Evolutionary conservation across 352 stramenopile genomes (phyloP).

Genomic region (Aphanomyces invadans): DNA sequence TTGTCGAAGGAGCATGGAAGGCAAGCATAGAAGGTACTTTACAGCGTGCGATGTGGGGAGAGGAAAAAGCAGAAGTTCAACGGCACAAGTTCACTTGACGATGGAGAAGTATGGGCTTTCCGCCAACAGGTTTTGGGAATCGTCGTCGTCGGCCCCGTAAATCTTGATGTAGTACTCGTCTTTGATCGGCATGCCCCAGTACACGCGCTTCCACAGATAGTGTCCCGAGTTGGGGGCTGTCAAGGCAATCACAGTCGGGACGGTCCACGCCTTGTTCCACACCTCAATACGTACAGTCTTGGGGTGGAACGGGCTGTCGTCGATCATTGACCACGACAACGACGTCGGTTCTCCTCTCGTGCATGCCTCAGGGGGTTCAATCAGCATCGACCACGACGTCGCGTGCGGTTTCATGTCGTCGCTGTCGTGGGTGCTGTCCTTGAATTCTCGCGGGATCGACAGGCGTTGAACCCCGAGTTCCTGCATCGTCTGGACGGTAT

Average conservation of each 20-base stretch:
- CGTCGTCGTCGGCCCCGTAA: conserved; percentile 66
- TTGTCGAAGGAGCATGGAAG: no score
- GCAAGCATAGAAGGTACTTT: no score
- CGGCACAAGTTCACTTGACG: conserved; percentile 5
- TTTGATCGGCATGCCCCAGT: conserved; percentile 80
- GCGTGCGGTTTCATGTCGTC: neutral
- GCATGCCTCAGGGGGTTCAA: conserved; percentile 7
- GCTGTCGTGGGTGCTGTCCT: neutral
- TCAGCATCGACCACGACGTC: neutral
- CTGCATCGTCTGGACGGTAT: conserved; percentile 6
- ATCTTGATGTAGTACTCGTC: conserved; percentile 85
- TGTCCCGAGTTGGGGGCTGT: conserved; percentile 58
- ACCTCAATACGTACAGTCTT: conserved; percentile 69
- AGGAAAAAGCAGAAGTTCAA: neutral
- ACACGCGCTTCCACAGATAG: conserved; percentile 68
- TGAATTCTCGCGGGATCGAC: neutral
- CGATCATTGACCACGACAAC: conserved; percentile 7
- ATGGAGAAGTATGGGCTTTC: conserved; percentile 18
- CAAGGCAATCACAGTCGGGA: conserved; percentile 62
- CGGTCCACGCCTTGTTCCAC: conserved; percentile 75
- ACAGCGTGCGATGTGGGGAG: neutral
- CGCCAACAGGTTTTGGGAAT: conserved; percentile 17
- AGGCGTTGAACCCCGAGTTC: neutral
- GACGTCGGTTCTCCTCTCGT: conserved; percentile 5
- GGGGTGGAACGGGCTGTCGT: conserved; percentile 2